phyloP scores from a whole-genome alignment of 768 basidiomycete species.

The Neoboletus subvelutipes region DNA sequence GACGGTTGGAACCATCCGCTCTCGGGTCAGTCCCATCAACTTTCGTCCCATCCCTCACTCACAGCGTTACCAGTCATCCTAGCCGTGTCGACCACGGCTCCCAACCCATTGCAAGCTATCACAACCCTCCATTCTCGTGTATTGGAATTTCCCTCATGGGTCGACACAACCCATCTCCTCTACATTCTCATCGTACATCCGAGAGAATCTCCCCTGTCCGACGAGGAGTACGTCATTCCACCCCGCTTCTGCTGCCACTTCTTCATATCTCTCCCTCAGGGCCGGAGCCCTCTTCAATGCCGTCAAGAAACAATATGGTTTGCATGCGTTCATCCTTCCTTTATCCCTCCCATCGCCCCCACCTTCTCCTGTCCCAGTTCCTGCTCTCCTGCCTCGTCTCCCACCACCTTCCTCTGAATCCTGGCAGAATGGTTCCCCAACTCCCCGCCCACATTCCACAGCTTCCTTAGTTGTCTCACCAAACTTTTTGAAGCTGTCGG shows the following conservation, averaged over 20 bases:
- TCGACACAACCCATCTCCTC: conserved; percentile 67
- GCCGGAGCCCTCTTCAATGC: conserved; percentile 80
- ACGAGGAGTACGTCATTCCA: conserved; percentile 67
- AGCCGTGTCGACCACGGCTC: conserved; percentile 78
- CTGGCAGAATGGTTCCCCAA: conserved; percentile 20
- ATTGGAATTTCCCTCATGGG: conserved; percentile 76
- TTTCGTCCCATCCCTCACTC: conserved; percentile 13
- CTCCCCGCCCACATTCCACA: background rate
- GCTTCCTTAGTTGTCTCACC: conserved; percentile 6
- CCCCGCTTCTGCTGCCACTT: conserved; percentile 1
- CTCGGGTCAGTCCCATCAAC: conserved; percentile 52
- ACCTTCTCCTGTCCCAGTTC: conserved; percentile 67
- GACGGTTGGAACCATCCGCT: conserved; percentile 91
- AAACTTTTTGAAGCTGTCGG: conserved; percentile 51
- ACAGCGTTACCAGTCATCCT: conserved; percentile 58
- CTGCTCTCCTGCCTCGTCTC: conserved; percentile 63
- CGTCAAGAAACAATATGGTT: conserved; percentile 82
- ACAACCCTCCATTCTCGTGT: conserved; percentile 68
- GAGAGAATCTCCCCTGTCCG: conserved; percentile 60
- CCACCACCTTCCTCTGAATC: conserved; percentile 43
- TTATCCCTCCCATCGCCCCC: conserved; percentile 60
- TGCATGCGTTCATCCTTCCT: conserved; percentile 71
- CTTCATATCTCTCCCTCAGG: conserved; percentile 39
- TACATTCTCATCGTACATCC: conserved; percentile 82
- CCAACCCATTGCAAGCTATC: conserved; percentile 80